These are phyloP conservation scores for Phytophthora fragariaefolia DNA, from an alignment of 352 stramenopile genomes.

Conservation along the genomic window DNA sequence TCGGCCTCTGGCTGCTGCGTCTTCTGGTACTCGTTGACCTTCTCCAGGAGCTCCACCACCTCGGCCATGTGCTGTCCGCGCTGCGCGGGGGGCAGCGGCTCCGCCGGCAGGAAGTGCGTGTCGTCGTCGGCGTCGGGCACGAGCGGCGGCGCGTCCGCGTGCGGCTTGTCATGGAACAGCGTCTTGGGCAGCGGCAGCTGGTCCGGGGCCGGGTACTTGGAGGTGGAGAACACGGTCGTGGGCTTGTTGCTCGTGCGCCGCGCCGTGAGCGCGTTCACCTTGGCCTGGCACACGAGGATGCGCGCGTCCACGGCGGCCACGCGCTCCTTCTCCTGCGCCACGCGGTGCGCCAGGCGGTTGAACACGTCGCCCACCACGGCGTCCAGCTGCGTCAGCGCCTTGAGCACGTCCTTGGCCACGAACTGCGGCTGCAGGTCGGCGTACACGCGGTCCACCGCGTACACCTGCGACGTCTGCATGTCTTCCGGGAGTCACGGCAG, in stretches of 20 bases:
- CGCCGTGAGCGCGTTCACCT: slow-evolving; percentile 84
- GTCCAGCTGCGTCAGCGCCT: slow-evolving; percentile 85
- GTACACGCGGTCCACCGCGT: slow-evolving; percentile 87
- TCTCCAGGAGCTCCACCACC: slow-evolving; percentile 84
- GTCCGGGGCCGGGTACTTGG: slow-evolving; percentile 85
- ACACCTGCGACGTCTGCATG: slow-evolving; percentile 90
- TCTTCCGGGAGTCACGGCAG: slow-evolving; percentile 1
- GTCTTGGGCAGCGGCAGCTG: slow-evolving; percentile 71
- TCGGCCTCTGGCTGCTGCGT: slow-evolving; percentile 77
- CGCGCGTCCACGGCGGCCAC: slow-evolving; percentile 75
- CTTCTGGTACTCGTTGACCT: slow-evolving; percentile 81
- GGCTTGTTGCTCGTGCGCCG: slow-evolving; percentile 85
- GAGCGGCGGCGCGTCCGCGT: slow-evolving; percentile 75
- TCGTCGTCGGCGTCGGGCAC: slow-evolving; percentile 77
- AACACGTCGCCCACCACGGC: slow-evolving; percentile 88
- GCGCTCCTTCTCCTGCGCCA: slow-evolving; percentile 82
- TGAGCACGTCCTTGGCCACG: slow-evolving; percentile 86
- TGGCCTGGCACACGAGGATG: slow-evolving; percentile 83
- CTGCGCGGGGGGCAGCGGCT: slow-evolving; percentile 73
- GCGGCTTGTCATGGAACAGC: slow-evolving; percentile 87
- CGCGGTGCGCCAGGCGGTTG: slow-evolving; percentile 77
- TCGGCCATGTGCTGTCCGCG: slow-evolving; percentile 83
- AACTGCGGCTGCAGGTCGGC: slow-evolving; percentile 87
- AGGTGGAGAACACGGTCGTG: slow-evolving; percentile 90
- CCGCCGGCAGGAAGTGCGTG: slow-evolving; percentile 83